Conservation (phyloP, 345 rosid genomes). For the Physaria fendleri region DNA sequence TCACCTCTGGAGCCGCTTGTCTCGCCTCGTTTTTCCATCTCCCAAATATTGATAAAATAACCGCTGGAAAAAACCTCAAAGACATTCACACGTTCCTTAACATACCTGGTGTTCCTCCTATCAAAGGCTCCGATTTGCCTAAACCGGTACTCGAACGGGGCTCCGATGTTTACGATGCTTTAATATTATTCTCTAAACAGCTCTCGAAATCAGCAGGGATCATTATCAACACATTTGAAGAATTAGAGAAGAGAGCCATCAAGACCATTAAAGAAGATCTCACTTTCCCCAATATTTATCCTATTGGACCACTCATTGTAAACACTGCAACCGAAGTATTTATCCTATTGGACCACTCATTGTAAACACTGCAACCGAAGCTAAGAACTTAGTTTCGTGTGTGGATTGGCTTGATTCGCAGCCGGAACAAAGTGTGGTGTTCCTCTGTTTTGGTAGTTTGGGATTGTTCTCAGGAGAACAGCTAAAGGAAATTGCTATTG, state of each 20-base stretch:
- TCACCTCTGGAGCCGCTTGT: slow-evolving; percentile 35
- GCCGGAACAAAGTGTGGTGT: slow-evolving; percentile 41
- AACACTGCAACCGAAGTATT: slow-evolving; percentile 22
- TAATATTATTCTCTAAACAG: slow-evolving; percentile 1
- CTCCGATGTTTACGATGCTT: slow-evolving; percentile 21
- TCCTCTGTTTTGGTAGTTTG: slow-evolving; percentile 56
- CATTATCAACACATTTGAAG: slow-evolving; percentile 46
- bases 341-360: slow-evolving; percentile 56
- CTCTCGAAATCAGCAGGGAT: slow-evolving; percentile 36
- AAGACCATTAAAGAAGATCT: slow-evolving; percentile 37
- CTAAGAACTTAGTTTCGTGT: slow-evolving; percentile 11
- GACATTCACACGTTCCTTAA: slow-evolving; percentile 31
- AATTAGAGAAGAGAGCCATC: slow-evolving; percentile 38
- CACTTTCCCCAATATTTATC: slow-evolving; percentile 34
- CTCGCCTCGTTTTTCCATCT: slow-evolving; percentile 33
- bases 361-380: neutral
- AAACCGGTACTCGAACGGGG: slow-evolving; percentile 26
- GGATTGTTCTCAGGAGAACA: slow-evolving; percentile 41
- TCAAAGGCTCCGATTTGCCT: slow-evolving; percentile 28
- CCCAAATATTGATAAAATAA: slow-evolving; percentile 29
- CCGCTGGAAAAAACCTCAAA: slow-evolving; percentile 27
- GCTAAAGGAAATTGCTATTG: slow-evolving; percentile 39
- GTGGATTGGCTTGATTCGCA: slow-evolving; percentile 46
- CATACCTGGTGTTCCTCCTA: slow-evolving; percentile 38
- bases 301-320: slow-evolving; percentile 48